These are phyloP conservation scores for Kazachstania bromeliacearum DNA, from an alignment of 805 yeast genomes.

Conservation along the genomic window DNA sequence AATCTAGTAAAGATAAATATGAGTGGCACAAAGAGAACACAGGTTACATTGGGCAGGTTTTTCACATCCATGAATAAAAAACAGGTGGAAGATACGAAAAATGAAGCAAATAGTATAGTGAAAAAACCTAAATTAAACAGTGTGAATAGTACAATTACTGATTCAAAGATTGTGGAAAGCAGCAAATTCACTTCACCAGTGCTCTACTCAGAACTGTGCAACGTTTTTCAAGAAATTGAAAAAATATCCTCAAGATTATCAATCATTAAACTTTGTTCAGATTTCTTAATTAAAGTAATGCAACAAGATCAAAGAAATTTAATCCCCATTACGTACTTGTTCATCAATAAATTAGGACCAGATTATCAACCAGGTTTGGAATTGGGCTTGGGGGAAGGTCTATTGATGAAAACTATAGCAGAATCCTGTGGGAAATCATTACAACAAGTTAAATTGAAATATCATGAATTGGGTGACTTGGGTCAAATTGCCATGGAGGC, in stretches of 20 bases:
- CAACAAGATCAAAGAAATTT: slow-evolving; percentile 44
- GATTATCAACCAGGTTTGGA: slow-evolving; percentile 87
- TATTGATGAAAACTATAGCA: slow-evolving; percentile 78
- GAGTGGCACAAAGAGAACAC: slow-evolving; percentile 10
- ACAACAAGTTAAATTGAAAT: slow-evolving; percentile 62
- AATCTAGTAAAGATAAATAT: too few species aligned
- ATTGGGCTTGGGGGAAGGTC: slow-evolving; percentile 85
- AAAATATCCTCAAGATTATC: slow-evolving; percentile 73
- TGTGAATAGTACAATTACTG: neutral
- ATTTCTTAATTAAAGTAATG: slow-evolving; percentile 59
- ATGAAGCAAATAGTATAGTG: neutral
- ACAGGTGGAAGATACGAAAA: neutral
- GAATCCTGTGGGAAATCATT: slow-evolving; percentile 81
- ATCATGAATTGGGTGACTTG: slow-evolving; percentile 75
- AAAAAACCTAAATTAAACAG: neutral
- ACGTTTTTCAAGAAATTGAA: slow-evolving; percentile 70
- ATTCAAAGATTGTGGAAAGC: neutral
- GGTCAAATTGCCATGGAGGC: slow-evolving; percentile 84
- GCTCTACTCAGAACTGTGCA: slow-evolving; percentile 36
- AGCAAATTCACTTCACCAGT: slow-evolving; percentile 14
- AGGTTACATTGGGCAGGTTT: slow-evolving; percentile 27
- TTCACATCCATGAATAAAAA: slow-evolving; percentile 20
- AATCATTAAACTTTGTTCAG: slow-evolving; percentile 65
- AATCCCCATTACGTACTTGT: slow-evolving; percentile 67
- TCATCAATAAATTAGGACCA: slow-evolving; percentile 86